These are phyloP conservation scores for Aurifilum marmelostoma DNA, from an alignment of 2,329 filamentous ascomycete species.

Conservation along the genomic window DNA sequence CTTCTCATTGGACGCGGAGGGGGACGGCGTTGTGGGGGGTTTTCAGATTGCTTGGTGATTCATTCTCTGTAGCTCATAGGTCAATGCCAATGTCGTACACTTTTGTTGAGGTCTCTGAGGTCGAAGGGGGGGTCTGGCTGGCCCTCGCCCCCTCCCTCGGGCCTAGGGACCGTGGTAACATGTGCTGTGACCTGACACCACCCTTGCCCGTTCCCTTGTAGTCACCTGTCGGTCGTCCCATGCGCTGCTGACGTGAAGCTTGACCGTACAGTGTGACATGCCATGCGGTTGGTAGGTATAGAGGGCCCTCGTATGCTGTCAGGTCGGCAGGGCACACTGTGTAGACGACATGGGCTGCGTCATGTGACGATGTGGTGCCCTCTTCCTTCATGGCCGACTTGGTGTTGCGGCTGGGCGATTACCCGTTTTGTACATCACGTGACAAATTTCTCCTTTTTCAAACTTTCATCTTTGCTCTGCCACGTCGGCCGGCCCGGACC, in stretches of 20 bases:
- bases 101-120: slow-evolving; percentile 4
- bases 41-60: slow-evolving; percentile 20
- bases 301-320: neutral
- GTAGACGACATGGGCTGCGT: slow-evolving; percentile 17
- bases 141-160: neutral
- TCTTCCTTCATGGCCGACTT: slow-evolving; percentile 15
- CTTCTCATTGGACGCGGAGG: slow-evolving; percentile 28
- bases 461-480: neutral
- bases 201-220: slow-evolving; percentile 14
- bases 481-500: neutral
- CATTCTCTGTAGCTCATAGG: slow-evolving; percentile 16
- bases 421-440: slow-evolving; percentile 25
- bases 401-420: neutral
- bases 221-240: slow-evolving; percentile 21
- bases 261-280: slow-evolving; percentile 22
- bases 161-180: neutral
- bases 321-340: slow-evolving; percentile 7
- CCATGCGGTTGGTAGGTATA: neutral
- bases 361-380: slow-evolving; percentile 24
- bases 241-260: slow-evolving; percentile 24
- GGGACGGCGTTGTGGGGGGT: slow-evolving; percentile 21
- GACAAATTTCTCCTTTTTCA: slow-evolving; percentile 6
- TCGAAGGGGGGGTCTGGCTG: slow-evolving; percentile 5
- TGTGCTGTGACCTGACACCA: slow-evolving; percentile 17
- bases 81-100: slow-evolving; percentile 22